Percentiles rank a stretch among this genome's conserved stretches.
Evolutionary conservation across 1,284 basidiomycete species (phyloP).

Genomic region (Paramarasmius palmivorus): DNA sequence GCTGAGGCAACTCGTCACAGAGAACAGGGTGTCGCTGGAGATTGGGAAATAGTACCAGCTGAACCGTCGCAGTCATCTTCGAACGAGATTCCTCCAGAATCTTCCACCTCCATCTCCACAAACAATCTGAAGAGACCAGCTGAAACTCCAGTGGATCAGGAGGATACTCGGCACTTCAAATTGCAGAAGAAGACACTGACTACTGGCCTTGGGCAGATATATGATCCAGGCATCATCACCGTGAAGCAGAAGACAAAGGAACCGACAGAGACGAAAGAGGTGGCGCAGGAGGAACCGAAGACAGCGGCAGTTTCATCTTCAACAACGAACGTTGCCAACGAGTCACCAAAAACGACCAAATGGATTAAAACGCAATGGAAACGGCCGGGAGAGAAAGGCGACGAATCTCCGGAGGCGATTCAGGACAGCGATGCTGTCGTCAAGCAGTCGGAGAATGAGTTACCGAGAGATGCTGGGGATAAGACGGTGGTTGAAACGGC

Average conservation of each 20-base stretch:
- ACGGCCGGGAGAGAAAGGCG: not conserved
- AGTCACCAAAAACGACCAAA: not conserved
- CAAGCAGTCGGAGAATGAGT: too few species aligned
- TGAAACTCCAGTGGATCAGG: conserved; percentile 44
- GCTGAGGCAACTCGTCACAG: conserved; percentile 60
- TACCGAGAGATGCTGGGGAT: too few species aligned
- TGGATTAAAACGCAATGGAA: conserved; percentile 2
- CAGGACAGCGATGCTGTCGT: too few species aligned
- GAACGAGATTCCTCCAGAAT: conserved; percentile 17
- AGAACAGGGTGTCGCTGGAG: conserved; percentile 75
- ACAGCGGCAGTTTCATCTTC: not conserved
- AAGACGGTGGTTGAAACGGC: too few species aligned
- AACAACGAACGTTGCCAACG: not conserved
- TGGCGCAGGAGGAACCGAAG: not conserved
- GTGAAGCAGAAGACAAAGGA: conserved; percentile 63
- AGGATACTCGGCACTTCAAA: conserved; percentile 65
- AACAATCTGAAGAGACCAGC: conserved; percentile 38
- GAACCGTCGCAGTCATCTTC: conserved; percentile 32
- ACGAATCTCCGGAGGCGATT: not conserved
- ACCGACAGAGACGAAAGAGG: conserved; percentile 16
- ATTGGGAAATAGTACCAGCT: conserved; percentile 76
- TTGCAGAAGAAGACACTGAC: conserved; percentile 58
- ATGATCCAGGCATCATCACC: conserved; percentile 67
- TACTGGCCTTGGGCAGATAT: conserved; percentile 66
- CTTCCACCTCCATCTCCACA: conserved; percentile 12